Percentiles rank a stretch among this genome's conserved stretches.
Evolutionary conservation across 805 yeast species (phyloP).

Genomic region (Ogataea sp.): DNA sequence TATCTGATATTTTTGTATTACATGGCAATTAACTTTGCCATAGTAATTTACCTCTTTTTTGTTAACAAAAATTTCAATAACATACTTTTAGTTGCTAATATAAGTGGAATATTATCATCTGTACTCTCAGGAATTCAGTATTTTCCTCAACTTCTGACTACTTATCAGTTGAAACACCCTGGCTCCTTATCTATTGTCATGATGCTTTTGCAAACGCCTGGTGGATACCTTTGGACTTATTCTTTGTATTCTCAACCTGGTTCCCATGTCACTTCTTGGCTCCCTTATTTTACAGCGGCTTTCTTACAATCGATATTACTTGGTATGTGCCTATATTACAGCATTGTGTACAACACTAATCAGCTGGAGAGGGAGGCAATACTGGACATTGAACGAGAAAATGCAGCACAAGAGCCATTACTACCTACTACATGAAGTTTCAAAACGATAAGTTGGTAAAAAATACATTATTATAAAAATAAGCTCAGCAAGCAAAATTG

Average conservation of each 20-base stretch:
- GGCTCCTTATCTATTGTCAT: slow-evolving; percentile 73
- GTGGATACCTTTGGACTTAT: slow-evolving; percentile 76
- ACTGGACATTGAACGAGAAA: slow-evolving; percentile 9
- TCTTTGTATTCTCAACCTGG: slow-evolving; percentile 65
- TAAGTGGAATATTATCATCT: slow-evolving; percentile 61
- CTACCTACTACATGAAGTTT: background rate
- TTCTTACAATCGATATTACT: slow-evolving; percentile 54
- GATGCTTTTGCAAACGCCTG: slow-evolving; percentile 87
- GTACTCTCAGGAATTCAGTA: slow-evolving; percentile 61
- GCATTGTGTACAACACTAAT: slow-evolving; percentile 14
- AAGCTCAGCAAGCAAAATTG: too few relatives aligned
- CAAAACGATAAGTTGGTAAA: too few relatives aligned
- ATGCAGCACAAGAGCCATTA: slow-evolving; percentile 1
- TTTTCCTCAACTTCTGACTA: slow-evolving; percentile 71
- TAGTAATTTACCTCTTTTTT: slow-evolving; percentile 25
- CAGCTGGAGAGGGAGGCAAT: slow-evolving; percentile 16
- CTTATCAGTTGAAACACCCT: slow-evolving; percentile 60
- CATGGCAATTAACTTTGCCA: slow-evolving; percentile 24
- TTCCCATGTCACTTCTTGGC: slow-evolving; percentile 81
- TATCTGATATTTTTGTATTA: slow-evolving; percentile 34
- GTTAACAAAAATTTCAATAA: slow-evolving; percentile 7
- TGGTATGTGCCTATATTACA: slow-evolving; percentile 50
- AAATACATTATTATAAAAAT: background rate
- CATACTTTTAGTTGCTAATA: slow-evolving; percentile 38
- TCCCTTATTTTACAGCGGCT: slow-evolving; percentile 72